phyloP scores from a whole-genome alignment of 768 basidiomycete genomes.

The Podaxis rugospora region DNA sequence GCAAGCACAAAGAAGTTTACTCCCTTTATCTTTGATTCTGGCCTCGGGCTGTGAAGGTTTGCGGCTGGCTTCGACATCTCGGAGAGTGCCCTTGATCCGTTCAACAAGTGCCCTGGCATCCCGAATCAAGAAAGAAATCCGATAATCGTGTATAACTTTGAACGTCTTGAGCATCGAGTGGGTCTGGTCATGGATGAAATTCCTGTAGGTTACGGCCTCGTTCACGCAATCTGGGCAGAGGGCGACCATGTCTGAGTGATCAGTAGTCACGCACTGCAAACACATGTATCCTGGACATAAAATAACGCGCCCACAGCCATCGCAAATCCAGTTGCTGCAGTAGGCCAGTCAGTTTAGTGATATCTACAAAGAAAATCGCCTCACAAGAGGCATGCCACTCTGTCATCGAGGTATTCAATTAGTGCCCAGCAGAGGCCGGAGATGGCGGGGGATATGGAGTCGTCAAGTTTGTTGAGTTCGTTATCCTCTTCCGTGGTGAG shows the following conservation, averaged over 20 bases:
- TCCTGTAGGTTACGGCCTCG: constrained; percentile 21
- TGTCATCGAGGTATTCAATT: constrained; percentile 28
- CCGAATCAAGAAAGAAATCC: constrained; percentile 23
- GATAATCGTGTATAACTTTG: constrained; percentile 28
- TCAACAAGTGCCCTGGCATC: constrained; percentile 20
- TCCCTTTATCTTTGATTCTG: background rate
- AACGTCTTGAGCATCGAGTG: constrained; percentile 29
- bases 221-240: constrained; percentile 28
- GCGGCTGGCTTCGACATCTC: constrained; percentile 17
- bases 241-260: constrained; percentile 29
- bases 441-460: constrained; percentile 20
- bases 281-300: constrained; percentile 28
- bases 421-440: constrained; percentile 31
- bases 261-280: constrained; percentile 28
- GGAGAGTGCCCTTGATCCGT: constrained; percentile 23
- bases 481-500: background rate
- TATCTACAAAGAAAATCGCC: constrained; percentile 4
- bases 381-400: constrained; percentile 32
- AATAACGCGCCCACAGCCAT: constrained; percentile 27
- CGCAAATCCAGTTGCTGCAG: constrained; percentile 27
- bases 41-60: background rate
- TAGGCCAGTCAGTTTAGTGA: background rate
- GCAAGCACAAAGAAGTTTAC: constrained; percentile 17
- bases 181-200: constrained; percentile 27
- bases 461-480: background rate